Base-by-base conservation (phyloP, 352 stramenopile genomes). In the Peronosclerospora sorghi region DNA sequence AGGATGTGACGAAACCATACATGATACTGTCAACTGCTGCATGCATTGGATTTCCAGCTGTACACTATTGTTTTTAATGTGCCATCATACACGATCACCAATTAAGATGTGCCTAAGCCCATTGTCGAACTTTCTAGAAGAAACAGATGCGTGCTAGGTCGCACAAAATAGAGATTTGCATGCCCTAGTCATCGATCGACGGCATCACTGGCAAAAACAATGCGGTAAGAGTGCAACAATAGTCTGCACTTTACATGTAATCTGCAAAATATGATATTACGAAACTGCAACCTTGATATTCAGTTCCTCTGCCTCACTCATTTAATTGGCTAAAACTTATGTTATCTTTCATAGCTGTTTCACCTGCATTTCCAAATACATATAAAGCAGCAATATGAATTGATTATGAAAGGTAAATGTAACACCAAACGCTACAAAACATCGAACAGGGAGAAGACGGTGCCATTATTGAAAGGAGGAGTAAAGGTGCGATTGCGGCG, bases 401-500 rank as follows among this genome's bases (percentile, higher is more conserved):
- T 14, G 13, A 14, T 32, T 32, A 32, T 32, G 2, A 4, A 35
- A 26, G 21, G 21, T 26, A 38, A 15, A 10, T 27, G 15, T 26
- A 28, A 18, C 21, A 41, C 30, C 32, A 29, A 41, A 34, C 42
- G 48, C 49, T 55, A 55, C 48, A n/a, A n/a, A n/a, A 50, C 39
- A 36, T 41, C 35, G 39, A 35, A 6, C 21, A 26, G 21, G 21
- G 21, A 55, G 40, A 48, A 50, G 39, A 41, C 28, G 1, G 28
- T 48, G 23, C 17, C 43, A 53, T 39, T 48, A 56, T 53, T 48
- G 18, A 56, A 56, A 55, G 45, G 45, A 35, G 35, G 36, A 45
- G 35, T 37, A 21, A 32, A 48, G 35, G 18, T 30, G 44, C 48
- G 35, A 38, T 17, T 26, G 21, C 12, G 42, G 37, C 28, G 30